phyloP scores from a whole-genome alignment of 2,329 filamentous ascomycete genomes.

The Exutisphaerella laricina region DNA sequence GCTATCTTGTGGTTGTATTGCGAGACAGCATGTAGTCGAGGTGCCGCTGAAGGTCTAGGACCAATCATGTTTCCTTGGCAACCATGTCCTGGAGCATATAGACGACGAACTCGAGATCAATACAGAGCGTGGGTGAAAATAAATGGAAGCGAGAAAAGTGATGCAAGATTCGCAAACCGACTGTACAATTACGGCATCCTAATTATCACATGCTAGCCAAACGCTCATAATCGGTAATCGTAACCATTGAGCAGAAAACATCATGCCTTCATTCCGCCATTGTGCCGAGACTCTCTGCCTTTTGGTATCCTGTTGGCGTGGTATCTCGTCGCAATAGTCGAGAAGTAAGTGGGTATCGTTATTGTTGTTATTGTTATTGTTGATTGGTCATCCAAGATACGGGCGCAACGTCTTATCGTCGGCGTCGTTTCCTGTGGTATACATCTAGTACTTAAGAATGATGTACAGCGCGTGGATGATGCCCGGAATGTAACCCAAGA shows the following conservation, averaged over 20 bases:
- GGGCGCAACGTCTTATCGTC: background rate
- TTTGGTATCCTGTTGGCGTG: background rate
- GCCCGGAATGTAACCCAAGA: slow-evolving; percentile 52
- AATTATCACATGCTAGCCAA: slow-evolving; percentile 1
- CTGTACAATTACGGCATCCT: slow-evolving; percentile 6
- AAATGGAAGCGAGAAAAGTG: background rate
- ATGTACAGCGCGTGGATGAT: slow-evolving; percentile 86
- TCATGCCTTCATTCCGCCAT: slow-evolving; percentile 4
- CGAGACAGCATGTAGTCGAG: too few relatives aligned
- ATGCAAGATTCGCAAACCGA: background rate
- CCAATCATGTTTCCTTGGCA: too few relatives aligned
- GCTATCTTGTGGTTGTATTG: too few relatives aligned
- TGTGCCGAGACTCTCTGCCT: background rate
- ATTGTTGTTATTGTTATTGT: background rate
- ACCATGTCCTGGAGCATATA: too few relatives aligned
- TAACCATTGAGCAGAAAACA: background rate
- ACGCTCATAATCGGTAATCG: background rate
- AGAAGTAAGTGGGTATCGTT: slow-evolving; percentile 1
- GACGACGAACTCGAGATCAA: too few relatives aligned
- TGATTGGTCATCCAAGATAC: background rate
- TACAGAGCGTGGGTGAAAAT: too few relatives aligned
- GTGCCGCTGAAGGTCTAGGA: too few relatives aligned
- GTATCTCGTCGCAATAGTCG: background rate
- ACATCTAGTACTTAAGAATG: slow-evolving; percentile 6
- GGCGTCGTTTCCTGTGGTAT: background rate